Percentiles rank a stretch among this genome's conserved stretches.
These are phyloP conservation scores for Aciculosporium take DNA, from an alignment of 2,329 filamentous ascomycete species.

Conservation along the genomic window DNA sequence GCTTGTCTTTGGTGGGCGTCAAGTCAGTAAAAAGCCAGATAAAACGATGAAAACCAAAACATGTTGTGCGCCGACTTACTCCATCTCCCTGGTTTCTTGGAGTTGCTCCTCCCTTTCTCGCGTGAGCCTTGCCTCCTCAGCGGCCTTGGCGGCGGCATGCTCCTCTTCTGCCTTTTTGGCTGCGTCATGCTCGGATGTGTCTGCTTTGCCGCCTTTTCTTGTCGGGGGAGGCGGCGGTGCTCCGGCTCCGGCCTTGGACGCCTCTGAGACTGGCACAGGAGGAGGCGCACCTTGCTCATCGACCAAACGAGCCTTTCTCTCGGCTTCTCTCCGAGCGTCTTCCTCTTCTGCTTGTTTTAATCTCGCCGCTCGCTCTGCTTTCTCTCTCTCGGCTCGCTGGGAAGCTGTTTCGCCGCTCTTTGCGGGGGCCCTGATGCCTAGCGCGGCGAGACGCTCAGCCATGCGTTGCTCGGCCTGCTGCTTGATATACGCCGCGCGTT, in stretches of 20 bases:
- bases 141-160: conserved; percentile 36
- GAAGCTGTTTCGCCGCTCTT: conserved; percentile 69
- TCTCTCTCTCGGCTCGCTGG: conserved; percentile 80
- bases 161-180: conserved; percentile 45
- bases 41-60: not conserved
- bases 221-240: conserved; percentile 69
- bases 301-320: conserved; percentile 69
- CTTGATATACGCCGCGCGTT: conserved; percentile 89
- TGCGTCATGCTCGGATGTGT: conserved; percentile 40
- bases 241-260: conserved; percentile 34
- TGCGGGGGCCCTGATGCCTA: conserved; percentile 72
- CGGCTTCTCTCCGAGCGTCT: conserved; percentile 74
- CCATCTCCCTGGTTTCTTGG: conserved; percentile 57
- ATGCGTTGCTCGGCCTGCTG: conserved; percentile 95
- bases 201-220: conserved; percentile 50
- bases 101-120: conserved; percentile 66
- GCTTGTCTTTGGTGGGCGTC: conserved; percentile 51
- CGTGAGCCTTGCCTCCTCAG: conserved; percentile 50
- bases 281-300: conserved; percentile 57
- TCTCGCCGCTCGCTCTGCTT: conserved; percentile 73
- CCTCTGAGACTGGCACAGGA: conserved; percentile 39
- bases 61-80: conserved; percentile 50
- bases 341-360: conserved; percentile 85
- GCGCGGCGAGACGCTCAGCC: conserved; percentile 84
- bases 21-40: conserved; percentile 14